Base-by-base conservation (phyloP, 1,284 basidiomycete species). In the Exobasidium cylindrosporum region DNA sequence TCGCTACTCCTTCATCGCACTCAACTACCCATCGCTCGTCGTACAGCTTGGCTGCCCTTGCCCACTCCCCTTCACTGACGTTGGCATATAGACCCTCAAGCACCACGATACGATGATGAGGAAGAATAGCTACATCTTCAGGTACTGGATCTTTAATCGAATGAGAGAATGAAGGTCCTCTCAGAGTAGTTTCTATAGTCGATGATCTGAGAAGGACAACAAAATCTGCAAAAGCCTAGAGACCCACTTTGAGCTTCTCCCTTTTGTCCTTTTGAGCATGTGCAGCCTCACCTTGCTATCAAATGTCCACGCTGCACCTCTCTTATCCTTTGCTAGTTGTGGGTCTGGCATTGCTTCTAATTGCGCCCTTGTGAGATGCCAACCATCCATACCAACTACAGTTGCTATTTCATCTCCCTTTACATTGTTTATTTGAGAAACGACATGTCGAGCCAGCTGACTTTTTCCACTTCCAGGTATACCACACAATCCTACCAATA, bases 381-480 rank as follows among this genome's bases (percentile, higher is more conserved):
- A 94, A 13, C 91, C 92, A 75, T 94, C 91, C 60, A 92, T 83
- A 4, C 88, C 86, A 10, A 93, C 84, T 23, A 88, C 83, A 40
- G 88, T 82, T 6, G 86, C 86, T 54, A 4, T 32, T n/a, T 17
- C 46, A 3, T 28, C 24, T 17, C 21, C 28, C 3, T 24, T 13
- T 6, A n/a, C 23, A 1, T 32, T 14, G 57, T 75, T 73, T 59
- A 72, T 56, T 0, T 49, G 47, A 5, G 83, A 70, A 3, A 86
- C 83, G 21, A 93, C 78, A 7, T 84, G 81, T 35, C 81, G 78
- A 1, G 89, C 85, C 23, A 93, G 83, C 0, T 87, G 85, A 0
- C 89, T 87, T 82, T 94, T 94, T 10, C 91, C 91, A 0, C 89
- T 89, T 0, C 88, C 91, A 4, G 91, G 91, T 14, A 90, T 86